Conservation (phyloP, 345 rosid species). For the Gynandropsis gynandra region DNA sequence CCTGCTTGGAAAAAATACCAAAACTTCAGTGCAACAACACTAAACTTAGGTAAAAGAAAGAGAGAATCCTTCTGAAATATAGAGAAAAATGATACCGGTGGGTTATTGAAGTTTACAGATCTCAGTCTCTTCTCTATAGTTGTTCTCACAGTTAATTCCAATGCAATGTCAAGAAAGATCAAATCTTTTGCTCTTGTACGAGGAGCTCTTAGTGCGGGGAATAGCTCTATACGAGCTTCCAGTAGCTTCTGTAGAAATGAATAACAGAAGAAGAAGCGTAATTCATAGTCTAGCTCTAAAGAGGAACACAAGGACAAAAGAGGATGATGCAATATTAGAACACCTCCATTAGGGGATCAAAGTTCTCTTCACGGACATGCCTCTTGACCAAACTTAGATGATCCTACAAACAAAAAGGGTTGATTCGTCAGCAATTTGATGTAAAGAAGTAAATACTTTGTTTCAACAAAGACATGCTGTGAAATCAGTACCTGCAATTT, state of each 20-base stretch:
- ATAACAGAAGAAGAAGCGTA: not conserved
- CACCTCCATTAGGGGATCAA: slow-evolving; percentile 75
- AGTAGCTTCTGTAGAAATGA: slow-evolving; percentile 54
- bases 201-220: slow-evolving; percentile 57
- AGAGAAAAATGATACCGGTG: slow-evolving; percentile 45
- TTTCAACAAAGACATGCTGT: not conserved
- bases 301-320: not conserved
- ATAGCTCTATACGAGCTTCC: slow-evolving; percentile 89
- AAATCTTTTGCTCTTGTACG: slow-evolving; percentile 74
- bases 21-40: slow-evolving; percentile 4
- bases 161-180: slow-evolving; percentile 78
- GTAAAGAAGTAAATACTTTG: not conserved
- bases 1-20: slow-evolving; percentile 42
- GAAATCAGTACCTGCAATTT: slow-evolving; percentile 25
- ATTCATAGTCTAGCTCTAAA: not conserved
- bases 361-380: slow-evolving; percentile 68
- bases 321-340: slow-evolving; percentile 8
- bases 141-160: slow-evolving; percentile 86
- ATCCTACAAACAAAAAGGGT: slow-evolving; percentile 36
- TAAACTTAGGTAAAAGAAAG: slow-evolving; percentile 16
- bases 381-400: slow-evolving; percentile 55
- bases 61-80: not conserved
- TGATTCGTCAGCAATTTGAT: slow-evolving; percentile 5
- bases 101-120: slow-evolving; percentile 59
- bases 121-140: slow-evolving; percentile 76